A percentile compares a stretch with the other conserved stretches of the same genome.
phyloP scores from a whole-genome alignment of 2,329 filamentous ascomycete genomes.

The Metarhizium anisopliae region DNA sequence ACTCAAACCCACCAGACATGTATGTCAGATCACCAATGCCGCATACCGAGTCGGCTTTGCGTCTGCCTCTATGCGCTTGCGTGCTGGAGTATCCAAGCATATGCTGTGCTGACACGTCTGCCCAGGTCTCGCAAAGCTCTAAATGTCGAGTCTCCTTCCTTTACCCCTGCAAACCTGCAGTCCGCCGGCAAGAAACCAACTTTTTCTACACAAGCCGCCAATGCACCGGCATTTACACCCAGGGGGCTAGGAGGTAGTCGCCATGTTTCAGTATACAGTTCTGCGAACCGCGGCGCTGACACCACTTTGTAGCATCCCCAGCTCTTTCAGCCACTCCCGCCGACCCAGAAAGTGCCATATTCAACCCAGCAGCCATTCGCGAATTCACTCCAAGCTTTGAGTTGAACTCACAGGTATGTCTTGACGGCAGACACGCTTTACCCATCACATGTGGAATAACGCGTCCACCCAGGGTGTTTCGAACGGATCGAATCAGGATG shows the following conservation, averaged over 20 bases:
- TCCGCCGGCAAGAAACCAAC: conserved; percentile 56
- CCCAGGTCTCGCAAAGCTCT: conserved; percentile 61
- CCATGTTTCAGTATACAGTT: conserved; percentile 4
- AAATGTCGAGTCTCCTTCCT: conserved; percentile 93
- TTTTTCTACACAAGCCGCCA: conserved; percentile 85
- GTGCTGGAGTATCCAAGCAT: neutral
- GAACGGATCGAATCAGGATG: conserved; percentile 41
- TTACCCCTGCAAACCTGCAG: conserved; percentile 57
- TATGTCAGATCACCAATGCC: conserved; percentile 23
- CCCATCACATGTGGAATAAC: conserved; percentile 1
- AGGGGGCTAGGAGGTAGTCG: conserved; percentile 41
- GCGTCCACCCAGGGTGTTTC: conserved; percentile 22
- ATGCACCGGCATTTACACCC: conserved; percentile 77
- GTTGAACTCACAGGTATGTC: conserved; percentile 34
- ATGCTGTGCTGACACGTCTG: neutral
- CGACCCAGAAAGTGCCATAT: conserved; percentile 34
- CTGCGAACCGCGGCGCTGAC: neutral
- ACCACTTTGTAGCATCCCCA: conserved; percentile 13
- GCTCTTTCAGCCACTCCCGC: conserved; percentile 29
- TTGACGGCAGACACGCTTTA: neutral
- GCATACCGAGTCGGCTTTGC: neutral
- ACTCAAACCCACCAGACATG: conserved; percentile 36
- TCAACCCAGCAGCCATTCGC: conserved; percentile 48
- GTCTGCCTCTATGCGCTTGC: neutral
- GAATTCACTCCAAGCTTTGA: conserved; percentile 55